Percentiles rank a stretch among this genome's conserved stretches.
These are phyloP conservation scores for Alternaria rosae DNA, from an alignment of 2,329 filamentous ascomycete species.

Conservation along the genomic window DNA sequence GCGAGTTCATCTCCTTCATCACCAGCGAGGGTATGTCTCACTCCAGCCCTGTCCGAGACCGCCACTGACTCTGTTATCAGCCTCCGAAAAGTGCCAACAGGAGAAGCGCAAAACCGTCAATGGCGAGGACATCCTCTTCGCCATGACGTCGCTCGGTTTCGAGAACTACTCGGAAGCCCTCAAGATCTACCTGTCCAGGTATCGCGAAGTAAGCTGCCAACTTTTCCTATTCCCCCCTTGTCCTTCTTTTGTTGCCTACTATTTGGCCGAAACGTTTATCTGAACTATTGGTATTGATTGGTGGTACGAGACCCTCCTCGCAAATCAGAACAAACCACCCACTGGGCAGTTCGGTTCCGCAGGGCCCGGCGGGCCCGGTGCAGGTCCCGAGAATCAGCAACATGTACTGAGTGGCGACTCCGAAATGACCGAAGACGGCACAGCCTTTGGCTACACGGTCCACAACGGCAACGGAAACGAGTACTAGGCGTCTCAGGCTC, in stretches of 20 bases:
- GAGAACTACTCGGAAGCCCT: constrained; percentile 98
- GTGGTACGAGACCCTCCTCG: constrained; percentile 77
- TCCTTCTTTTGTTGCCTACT: constrained; percentile 48
- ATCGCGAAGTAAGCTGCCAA: constrained; percentile 83
- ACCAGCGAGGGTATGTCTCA: constrained; percentile 87
- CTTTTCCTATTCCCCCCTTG: constrained; percentile 33
- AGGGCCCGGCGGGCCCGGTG: constrained; percentile 44
- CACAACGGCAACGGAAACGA: constrained; percentile 53
- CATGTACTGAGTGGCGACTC: constrained; percentile 54
- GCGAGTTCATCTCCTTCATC: constrained; percentile 99
- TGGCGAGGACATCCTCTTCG: constrained; percentile 97
- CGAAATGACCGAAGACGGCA: constrained; percentile 54
- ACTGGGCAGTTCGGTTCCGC: constrained; percentile 48
- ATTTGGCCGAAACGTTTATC: constrained; percentile 53
- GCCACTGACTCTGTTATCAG: constrained; percentile 56
- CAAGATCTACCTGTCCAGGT: constrained; percentile 97
- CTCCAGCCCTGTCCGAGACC: not conserved
- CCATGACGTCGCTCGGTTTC: constrained; percentile 98
- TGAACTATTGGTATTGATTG: constrained; percentile 61
- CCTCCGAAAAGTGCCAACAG: constrained; percentile 98
- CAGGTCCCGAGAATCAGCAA: constrained; percentile 50
- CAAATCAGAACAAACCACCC: constrained; percentile 68
- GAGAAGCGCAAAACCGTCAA: constrained; percentile 99
- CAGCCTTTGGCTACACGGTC: constrained; percentile 52
- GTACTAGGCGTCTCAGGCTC: constrained; percentile 43